A percentile compares a stretch with the other conserved stretches of the same genome.
Evolutionary conservation across 257 asterid genomes (phyloP).

Genomic region (Ilex aquifolium): DNA sequence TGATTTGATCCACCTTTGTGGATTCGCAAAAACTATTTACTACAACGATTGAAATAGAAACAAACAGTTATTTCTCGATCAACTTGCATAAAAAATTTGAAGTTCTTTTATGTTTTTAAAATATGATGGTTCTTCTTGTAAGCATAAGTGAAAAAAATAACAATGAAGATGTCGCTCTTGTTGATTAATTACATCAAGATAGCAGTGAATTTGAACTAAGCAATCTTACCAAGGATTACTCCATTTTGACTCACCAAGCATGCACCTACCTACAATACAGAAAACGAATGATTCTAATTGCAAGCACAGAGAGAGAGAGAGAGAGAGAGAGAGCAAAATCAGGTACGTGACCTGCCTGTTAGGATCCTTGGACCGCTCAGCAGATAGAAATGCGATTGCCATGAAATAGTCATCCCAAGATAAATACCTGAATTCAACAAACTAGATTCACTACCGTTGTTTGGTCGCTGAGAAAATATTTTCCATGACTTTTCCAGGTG

Average conservation of each 20-base stretch:
- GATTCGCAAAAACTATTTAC: no score
- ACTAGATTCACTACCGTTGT: neutral
- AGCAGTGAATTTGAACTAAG: conserved; percentile 1
- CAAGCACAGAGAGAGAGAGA: neutral
- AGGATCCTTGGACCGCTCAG: conserved; percentile 94
- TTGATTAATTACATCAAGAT: no score
- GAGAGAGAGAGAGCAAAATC: neutral
- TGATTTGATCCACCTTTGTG: no score
- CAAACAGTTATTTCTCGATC: no score
- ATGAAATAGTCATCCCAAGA: conserved; percentile 95
- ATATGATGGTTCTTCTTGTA: no score
- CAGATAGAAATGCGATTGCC: conserved; percentile 92
- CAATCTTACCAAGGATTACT: conserved; percentile 72
- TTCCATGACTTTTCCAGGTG: no score
- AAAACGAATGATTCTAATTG: neutral
- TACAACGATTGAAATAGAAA: no score
- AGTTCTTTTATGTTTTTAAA: no score
- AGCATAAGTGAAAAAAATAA: no score
- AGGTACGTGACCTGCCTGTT: conserved; percentile 65
- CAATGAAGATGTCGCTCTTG: no score
- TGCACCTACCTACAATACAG: conserved; percentile 72
- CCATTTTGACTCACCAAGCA: conserved; percentile 93
- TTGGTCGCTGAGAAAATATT: no score
- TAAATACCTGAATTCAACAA: conserved; percentile 45
- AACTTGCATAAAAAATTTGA: no score